These are phyloP conservation scores for Mycosphaerelloides madeirae DNA, from an alignment of 2,329 filamentous ascomycete genomes.

Conservation along the genomic window DNA sequence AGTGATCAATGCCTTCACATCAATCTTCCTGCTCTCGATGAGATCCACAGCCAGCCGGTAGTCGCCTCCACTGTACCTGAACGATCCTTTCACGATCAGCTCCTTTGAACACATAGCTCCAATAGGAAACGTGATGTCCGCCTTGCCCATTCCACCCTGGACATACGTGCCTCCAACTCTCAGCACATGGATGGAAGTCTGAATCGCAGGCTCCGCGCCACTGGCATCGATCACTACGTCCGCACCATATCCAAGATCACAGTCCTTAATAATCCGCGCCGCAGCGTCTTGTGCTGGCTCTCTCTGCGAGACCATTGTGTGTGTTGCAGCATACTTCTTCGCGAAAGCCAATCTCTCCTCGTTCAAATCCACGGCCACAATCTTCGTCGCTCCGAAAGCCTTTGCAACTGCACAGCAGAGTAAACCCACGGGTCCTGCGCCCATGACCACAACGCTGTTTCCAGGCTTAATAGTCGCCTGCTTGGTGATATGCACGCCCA, in stretches of 20 bases:
- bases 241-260: slow-evolving; percentile 49
- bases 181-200: slow-evolving; percentile 47
- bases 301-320: slow-evolving; percentile 61
- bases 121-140: slow-evolving; percentile 86
- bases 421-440: slow-evolving; percentile 63
- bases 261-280: slow-evolving; percentile 15
- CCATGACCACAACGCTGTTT: slow-evolving; percentile 45
- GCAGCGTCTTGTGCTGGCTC: slow-evolving; percentile 45
- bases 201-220: slow-evolving; percentile 47
- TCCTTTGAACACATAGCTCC: slow-evolving; percentile 87
- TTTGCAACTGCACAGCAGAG: slow-evolving; percentile 81
- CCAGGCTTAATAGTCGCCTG: slow-evolving; percentile 42
- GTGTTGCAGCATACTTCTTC: slow-evolving; percentile 64
- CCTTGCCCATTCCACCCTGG: slow-evolving; percentile 84
- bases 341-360: slow-evolving; percentile 75
- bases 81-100: slow-evolving; percentile 78
- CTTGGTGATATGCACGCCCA: slow-evolving; percentile 47
- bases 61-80: slow-evolving; percentile 84
- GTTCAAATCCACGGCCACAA: slow-evolving; percentile 87
- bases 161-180: slow-evolving; percentile 51
- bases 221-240: slow-evolving; percentile 47
- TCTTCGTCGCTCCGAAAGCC: slow-evolving; percentile 76
- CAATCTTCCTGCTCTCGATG: slow-evolving; percentile 65
- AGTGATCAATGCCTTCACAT: slow-evolving; percentile 73
- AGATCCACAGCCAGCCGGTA: slow-evolving; percentile 80